A percentile compares a stretch with the other conserved stretches of the same genome.
Conservation (phyloP, 345 rosid species). For the Erodium maritimum region DNA sequence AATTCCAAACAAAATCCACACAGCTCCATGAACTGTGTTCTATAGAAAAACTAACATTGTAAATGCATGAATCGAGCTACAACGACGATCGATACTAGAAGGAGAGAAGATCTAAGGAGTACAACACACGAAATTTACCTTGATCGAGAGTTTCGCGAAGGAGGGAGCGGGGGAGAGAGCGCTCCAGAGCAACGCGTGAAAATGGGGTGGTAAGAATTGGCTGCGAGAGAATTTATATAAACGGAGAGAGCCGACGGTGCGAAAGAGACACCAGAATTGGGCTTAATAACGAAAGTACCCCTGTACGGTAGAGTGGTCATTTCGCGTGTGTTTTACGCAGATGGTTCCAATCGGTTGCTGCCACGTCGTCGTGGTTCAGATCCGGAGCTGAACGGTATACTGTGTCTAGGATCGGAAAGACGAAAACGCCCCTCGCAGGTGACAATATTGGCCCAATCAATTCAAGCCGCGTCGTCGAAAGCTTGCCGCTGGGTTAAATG, state of each 20-base stretch:
- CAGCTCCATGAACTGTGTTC: background rate
- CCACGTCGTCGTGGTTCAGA: no score
- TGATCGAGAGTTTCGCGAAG: constrained; percentile 2
- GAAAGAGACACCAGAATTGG: background rate
- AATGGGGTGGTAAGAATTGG: background rate
- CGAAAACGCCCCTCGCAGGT: no score
- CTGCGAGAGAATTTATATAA: constrained; percentile 4
- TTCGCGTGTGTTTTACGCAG: no score
- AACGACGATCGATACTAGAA: background rate
- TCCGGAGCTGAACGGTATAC: no score
- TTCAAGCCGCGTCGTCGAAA: no score
- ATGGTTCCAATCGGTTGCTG: no score
- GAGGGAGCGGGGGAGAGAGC: constrained; percentile 8
- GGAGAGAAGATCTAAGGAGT: background rate
- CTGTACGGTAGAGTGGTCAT: background rate
- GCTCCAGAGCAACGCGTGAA: constrained; percentile 23
- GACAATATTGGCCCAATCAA: no score
- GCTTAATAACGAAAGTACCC: constrained; percentile 19
- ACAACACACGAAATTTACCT: constrained; percentile 14
- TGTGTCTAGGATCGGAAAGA: no score
- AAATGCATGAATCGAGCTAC: background rate
- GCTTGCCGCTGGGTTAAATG: no score
- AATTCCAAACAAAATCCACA: constrained; percentile 4
- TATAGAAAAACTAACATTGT: background rate
- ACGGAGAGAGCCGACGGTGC: background rate